Evolutionary conservation across 768 basidiomycete species (phyloP), one percentile per base, ranked within the genome.

Genomic region (Rubroboletus pulcherrimus): DNA sequence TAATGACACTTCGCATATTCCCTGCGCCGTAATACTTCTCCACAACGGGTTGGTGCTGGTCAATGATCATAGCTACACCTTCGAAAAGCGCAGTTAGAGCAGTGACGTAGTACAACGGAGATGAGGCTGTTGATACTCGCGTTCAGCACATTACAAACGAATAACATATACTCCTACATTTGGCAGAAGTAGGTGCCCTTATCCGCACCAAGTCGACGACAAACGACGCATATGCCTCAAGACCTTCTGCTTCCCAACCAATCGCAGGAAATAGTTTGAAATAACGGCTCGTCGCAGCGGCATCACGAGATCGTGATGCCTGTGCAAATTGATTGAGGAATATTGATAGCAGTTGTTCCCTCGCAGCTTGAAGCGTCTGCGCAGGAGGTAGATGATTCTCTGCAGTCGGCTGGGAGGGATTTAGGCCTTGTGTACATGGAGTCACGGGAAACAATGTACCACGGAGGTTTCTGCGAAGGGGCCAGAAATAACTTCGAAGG

Each of bases 261-360:
- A 99, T 94, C 4, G 86, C 86, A 5, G 97, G 97, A 71, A 98
- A 99, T 3, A 99, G 77, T 70, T 98, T 94, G 80, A 99, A 99
- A 74, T 91, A 98, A 12, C 97, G 85, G 63, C 87, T 94, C 2
- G 91, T 94, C 1, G 87, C 86, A 14, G 86, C 86, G 26, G 93
- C 87, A 72, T 98, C 93, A 29, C 91, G 82, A 14, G 83, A 80
- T 21, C 77, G 78, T 5, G 93, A 92, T 1, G 96, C 97, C 53
- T 85, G 77, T 41, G 85, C 81, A 66, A 99, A 99, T 49, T 88
- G 82, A n/a, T 75, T 75, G 33, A 79, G 79, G 72, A 98, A 98
- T 35, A 89, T 82, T 11, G 78, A 72, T 11, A 98, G 78, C 7
- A 99, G 82, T 34, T 80, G 76, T 55, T 88, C 81, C 48, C 94